A percentile compares a stretch with the other conserved stretches of the same genome.
Evolutionary conservation across 2,329 filamentous ascomycete species (phyloP).

Genomic region (Zelopaecilomyces penicillatus): DNA sequence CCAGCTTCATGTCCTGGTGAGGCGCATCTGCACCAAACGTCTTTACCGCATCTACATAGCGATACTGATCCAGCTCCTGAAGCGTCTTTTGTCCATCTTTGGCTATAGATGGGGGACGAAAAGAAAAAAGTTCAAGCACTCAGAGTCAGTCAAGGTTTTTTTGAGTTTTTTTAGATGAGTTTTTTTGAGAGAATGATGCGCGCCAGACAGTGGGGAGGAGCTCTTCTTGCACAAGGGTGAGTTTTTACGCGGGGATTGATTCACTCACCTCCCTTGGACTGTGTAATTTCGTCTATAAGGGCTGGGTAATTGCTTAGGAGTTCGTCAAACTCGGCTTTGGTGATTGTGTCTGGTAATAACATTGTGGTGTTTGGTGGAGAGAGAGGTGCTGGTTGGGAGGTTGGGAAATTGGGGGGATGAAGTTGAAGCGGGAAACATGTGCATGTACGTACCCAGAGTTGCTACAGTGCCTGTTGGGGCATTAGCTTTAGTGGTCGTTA

Average conservation of each 20-base stretch:
- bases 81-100: slow-evolving; percentile 45
- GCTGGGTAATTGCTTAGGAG: slow-evolving; percentile 30
- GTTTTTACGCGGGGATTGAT: no score
- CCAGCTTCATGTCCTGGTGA: slow-evolving; percentile 38
- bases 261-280: slow-evolving; percentile 34
- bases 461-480: no score
- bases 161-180: neutral
- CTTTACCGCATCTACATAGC: slow-evolving; percentile 46
- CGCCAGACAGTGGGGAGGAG: slow-evolving; percentile 3
- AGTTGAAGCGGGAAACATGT: no score
- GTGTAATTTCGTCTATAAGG: slow-evolving; percentile 35
- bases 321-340: slow-evolving; percentile 24
- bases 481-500: no score
- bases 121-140: no score
- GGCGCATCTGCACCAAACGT: slow-evolving; percentile 31
- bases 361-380: neutral
- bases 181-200: neutral
- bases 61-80: slow-evolving; percentile 49
- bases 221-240: no score
- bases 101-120: slow-evolving; percentile 19
- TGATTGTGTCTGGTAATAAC: slow-evolving; percentile 15
- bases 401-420: no score
- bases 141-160: neutral
- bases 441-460: no score
- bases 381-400: no score